Evolutionary conservation across 495 filamentous ascomycete species (phyloP).

Genomic region (Talaromyces liani): DNA sequence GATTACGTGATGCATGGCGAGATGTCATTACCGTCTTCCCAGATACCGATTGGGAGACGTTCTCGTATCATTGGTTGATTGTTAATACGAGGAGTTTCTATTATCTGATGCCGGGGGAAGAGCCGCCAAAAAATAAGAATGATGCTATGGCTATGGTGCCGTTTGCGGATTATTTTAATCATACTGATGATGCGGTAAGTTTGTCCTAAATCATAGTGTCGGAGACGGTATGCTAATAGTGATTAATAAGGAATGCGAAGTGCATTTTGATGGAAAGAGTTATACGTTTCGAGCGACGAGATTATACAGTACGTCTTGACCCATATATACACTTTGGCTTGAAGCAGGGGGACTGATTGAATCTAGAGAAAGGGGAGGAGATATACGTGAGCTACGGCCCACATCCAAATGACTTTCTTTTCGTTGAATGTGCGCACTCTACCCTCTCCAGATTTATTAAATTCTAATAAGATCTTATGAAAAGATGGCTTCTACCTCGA

Average conservation of each 20-base stretch:
- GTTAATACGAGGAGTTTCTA: slow-evolving; percentile 83
- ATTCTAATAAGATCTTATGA: neutral
- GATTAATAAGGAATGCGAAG: slow-evolving; percentile 51
- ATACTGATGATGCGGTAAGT: slow-evolving; percentile 46
- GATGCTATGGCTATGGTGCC: slow-evolving; percentile 77
- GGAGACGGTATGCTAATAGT: no score
- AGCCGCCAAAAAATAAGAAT: slow-evolving; percentile 46
- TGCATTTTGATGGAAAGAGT: slow-evolving; percentile 46
- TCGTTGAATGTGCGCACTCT: slow-evolving; percentile 59
- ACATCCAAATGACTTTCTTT: slow-evolving; percentile 73
- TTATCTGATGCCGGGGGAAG: slow-evolving; percentile 46
- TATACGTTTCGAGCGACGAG: slow-evolving; percentile 54
- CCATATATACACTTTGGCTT: neutral
- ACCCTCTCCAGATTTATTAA: slow-evolving; percentile 6
- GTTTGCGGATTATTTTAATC: slow-evolving; percentile 86
- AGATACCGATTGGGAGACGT: slow-evolving; percentile 42
- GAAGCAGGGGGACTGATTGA: neutral
- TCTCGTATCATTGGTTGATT: slow-evolving; percentile 68
- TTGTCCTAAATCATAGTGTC: no score
- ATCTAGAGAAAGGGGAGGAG: slow-evolving; percentile 53
- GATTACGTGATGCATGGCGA: slow-evolving; percentile 56
- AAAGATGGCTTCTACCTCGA: slow-evolving; percentile 67
- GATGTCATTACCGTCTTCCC: slow-evolving; percentile 46
- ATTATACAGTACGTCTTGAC: slow-evolving; percentile 40
- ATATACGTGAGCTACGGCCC: slow-evolving; percentile 72